These are phyloP conservation scores for Thinopyrum obtusiflorum DNA, from an alignment of 202 grass and related monocot species.

Conservation along the genomic window DNA sequence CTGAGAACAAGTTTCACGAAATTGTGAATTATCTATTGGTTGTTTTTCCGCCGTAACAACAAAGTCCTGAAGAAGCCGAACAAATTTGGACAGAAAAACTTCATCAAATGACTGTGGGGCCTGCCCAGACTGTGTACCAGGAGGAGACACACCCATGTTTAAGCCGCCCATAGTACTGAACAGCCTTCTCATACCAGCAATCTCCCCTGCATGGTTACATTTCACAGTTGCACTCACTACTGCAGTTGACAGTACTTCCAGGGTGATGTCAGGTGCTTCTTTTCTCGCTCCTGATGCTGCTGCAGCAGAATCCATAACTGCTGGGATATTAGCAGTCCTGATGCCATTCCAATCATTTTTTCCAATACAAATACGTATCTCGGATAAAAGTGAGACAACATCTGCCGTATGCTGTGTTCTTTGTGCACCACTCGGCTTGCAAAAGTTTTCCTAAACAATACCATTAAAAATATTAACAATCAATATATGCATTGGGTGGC, in stretches of 20 bases:
- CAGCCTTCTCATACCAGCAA: constrained; percentile 97
- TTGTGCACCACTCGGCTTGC: constrained; percentile 94
- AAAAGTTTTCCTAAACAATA: constrained; percentile 85
- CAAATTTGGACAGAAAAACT: constrained; percentile 90
- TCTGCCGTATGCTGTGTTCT: constrained; percentile 96
- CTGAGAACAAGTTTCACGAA: constrained; percentile 98
- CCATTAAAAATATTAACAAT: constrained; percentile 20
- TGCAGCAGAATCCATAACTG: constrained; percentile 94
- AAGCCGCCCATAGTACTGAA: constrained; percentile 95
- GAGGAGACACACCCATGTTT: constrained; percentile 58
- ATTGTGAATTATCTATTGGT: constrained; percentile 78
- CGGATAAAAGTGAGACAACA: constrained; percentile 97
- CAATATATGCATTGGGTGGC: constrained; percentile 7
- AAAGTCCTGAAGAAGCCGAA: constrained; percentile 87
- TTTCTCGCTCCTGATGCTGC: constrained; percentile 97
- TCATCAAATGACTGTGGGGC: constrained; percentile 85
- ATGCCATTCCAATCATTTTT: constrained; percentile 99
- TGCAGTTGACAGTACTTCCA: constrained; percentile 98
- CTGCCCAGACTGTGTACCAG: constrained; percentile 51
- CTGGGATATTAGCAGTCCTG: constrained; percentile 90
- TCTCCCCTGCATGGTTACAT: constrained; percentile 98
- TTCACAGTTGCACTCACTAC: constrained; percentile 94
- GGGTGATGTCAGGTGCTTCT: constrained; percentile 76
- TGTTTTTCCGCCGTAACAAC: constrained; percentile 85
- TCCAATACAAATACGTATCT: constrained; percentile 94